phyloP scores from a whole-genome alignment of 2,329 filamentous ascomycete species.

The Colletotrichum sublineola region DNA sequence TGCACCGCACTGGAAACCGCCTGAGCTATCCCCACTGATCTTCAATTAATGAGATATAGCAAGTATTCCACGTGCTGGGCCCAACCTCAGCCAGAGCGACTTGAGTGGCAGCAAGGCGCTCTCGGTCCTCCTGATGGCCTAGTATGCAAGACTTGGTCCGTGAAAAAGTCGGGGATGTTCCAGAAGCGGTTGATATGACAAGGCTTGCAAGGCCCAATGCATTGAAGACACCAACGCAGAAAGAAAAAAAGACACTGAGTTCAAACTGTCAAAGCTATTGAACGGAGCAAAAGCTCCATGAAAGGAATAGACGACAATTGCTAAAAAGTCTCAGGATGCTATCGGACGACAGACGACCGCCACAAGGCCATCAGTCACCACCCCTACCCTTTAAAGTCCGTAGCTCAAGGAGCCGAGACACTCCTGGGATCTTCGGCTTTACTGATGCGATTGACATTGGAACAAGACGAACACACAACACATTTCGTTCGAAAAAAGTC shows the following conservation, averaged over 20 bases:
- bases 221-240: too few species aligned
- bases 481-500: too few species aligned
- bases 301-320: neutral
- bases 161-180: neutral
- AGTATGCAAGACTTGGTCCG: neutral
- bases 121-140: neutral
- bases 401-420: neutral
- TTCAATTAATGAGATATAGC: neutral
- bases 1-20: neutral
- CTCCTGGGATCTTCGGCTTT: too few species aligned
- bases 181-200: neutral
- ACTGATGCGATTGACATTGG: too few species aligned
- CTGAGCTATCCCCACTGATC: conserved; percentile 14
- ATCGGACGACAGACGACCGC: neutral
- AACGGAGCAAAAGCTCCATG: neutral
- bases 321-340: neutral
- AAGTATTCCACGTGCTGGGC: neutral
- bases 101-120: neutral
- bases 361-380: neutral
- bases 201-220: neutral
- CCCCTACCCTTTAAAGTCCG: neutral
- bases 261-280: neutral
- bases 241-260: neutral
- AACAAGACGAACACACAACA: too few species aligned
- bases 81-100: neutral